Evolutionary conservation across 1,139 yeast genomes (phyloP).

Genomic region (Entelexis sorbosivorans): DNA sequence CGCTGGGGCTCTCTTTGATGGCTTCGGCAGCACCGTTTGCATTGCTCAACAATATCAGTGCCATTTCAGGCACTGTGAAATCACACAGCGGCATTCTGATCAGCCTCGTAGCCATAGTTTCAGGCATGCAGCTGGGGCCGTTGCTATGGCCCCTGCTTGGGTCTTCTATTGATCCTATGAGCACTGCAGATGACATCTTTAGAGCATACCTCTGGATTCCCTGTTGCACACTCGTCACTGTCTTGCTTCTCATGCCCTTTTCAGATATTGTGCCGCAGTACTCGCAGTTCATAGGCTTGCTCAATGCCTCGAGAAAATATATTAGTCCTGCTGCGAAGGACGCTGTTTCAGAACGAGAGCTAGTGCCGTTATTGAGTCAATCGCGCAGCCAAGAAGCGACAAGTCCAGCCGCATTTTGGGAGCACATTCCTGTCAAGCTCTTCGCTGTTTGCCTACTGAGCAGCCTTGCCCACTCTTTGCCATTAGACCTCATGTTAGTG

Average conservation of each 20-base stretch:
- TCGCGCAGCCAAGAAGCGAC: not conserved
- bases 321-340: conserved; percentile 1
- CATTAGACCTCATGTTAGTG: conserved; percentile 9
- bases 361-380: not conserved
- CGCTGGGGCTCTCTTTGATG: conserved; percentile 52
- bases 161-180: not conserved
- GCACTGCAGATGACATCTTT: conserved; percentile 34
- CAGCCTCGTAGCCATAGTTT: conserved; percentile 54
- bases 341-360: not conserved
- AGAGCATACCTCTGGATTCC: conserved; percentile 50
- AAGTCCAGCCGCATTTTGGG: not conserved
- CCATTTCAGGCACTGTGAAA: conserved; percentile 32
- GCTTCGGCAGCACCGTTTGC: conserved; percentile 80
- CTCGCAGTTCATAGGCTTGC: not conserved
- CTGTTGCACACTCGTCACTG: conserved; percentile 61
- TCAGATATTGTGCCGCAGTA: not conserved
- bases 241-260: conserved; percentile 34
- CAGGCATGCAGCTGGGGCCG: conserved; percentile 68
- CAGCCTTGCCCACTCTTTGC: conserved; percentile 7
- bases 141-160: conserved; percentile 47
- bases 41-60: conserved; percentile 64
- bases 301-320: not conserved
- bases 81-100: not conserved
- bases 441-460: not conserved
- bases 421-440: not conserved